Evolutionary conservation across 495 filamentous ascomycete genomes (phyloP).

Genomic region (Penicillium waksmanii): DNA sequence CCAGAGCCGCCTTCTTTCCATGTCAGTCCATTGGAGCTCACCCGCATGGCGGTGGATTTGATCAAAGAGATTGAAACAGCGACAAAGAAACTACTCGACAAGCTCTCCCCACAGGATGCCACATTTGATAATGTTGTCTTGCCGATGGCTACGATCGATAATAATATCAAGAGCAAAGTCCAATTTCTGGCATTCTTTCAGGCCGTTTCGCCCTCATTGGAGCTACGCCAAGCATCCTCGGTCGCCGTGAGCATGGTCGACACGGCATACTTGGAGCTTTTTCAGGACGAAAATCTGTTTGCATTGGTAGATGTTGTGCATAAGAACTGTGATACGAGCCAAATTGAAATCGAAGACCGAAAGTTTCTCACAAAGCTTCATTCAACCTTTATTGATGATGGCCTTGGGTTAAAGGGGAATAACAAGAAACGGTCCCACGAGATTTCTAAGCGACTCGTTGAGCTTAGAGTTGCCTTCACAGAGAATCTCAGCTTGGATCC

Average conservation of each 20-base stretch:
- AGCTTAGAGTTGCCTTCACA: conserved; percentile 7
- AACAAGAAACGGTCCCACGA: background rate
- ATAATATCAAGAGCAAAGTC: conserved; percentile 6
- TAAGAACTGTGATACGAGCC: background rate
- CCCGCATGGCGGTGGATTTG: conserved; percentile 1
- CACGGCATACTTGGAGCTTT: conserved; percentile 6
- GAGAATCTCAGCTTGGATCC: conserved; percentile 11
- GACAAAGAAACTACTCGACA: conserved; percentile 1
- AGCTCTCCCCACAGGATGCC: background rate
- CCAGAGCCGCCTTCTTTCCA: conserved; percentile 4
- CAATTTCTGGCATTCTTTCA: conserved; percentile 13
- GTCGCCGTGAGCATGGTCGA: conserved; percentile 11
- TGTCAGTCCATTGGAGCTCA: conserved; percentile 2
- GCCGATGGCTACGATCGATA: conserved; percentile 6
- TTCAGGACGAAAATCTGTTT: conserved; percentile 1
- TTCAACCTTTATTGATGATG: conserved; percentile 4
- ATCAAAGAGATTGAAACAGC: conserved; percentile 3
- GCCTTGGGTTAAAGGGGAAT: background rate
- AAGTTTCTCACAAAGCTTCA: conserved; percentile 6
- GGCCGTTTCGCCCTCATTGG: conserved; percentile 6
- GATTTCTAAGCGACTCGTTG: conserved; percentile 8
- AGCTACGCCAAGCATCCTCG: conserved; percentile 11
- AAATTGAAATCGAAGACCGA: conserved; percentile 7
- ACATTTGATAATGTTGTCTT: conserved; percentile 5
- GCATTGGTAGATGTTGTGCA: conserved; percentile 5